A percentile compares a stretch with the other conserved stretches of the same genome.
These are phyloP conservation scores for Trypanosoma boissoni DNA, from an alignment of 208 protist species.

Conservation along the genomic window DNA sequence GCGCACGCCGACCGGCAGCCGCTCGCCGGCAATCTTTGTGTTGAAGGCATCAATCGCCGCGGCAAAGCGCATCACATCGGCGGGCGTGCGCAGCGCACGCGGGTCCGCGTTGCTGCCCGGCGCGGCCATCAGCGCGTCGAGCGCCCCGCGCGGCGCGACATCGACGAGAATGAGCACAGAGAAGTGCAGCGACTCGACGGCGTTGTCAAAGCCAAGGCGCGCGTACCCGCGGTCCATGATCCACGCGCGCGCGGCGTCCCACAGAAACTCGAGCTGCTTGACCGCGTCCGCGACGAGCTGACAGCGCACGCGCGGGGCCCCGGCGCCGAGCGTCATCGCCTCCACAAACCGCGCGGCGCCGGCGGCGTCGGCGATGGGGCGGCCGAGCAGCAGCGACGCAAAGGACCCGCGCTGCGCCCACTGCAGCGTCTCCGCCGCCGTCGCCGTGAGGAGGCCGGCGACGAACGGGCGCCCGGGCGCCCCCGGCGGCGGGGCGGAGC, in stretches of 20 bases:
- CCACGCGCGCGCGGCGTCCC: constrained; percentile 18
- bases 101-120: background rate
- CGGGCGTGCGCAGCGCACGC: background rate
- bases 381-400: constrained; percentile 4
- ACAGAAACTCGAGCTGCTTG: constrained; percentile 22
- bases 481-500: background rate
- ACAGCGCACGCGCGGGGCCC: constrained; percentile 8
- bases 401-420: constrained; percentile 25
- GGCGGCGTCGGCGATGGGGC: constrained; percentile 15
- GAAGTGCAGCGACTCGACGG: constrained; percentile 13
- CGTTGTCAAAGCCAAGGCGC: constrained; percentile 18
- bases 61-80: background rate
- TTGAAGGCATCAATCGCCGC: constrained; percentile 9
- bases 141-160: background rate
- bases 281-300: constrained; percentile 13
- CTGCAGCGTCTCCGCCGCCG: constrained; percentile 18
- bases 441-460: constrained; percentile 20
- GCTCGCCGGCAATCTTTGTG: background rate
- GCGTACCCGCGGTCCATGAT: constrained; percentile 11
- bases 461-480: constrained; percentile 9
- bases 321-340: constrained; percentile 19
- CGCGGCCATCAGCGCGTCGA: too few species aligned
- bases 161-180: constrained; percentile 11
- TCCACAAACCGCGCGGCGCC: constrained; percentile 12
- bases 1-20: constrained; percentile 15